Conservation (phyloP, 768 basidiomycete species). For the Suillus decipiens region DNA sequence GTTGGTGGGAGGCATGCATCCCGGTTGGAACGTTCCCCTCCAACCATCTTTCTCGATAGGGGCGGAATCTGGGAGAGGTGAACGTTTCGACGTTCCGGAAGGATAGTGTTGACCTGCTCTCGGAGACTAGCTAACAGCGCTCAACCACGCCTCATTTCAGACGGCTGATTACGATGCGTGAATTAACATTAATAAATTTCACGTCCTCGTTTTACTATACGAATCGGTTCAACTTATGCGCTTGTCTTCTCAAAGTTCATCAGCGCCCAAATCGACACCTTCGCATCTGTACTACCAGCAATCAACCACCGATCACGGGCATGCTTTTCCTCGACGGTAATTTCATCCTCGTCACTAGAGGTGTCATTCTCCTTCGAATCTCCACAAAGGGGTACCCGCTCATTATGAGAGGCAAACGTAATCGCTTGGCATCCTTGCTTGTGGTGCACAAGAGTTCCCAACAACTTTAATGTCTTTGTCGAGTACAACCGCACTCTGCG, state of each 20-base stretch:
- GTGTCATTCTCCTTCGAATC: constrained; percentile 41
- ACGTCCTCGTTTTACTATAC: not conserved
- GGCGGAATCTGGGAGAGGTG: not conserved
- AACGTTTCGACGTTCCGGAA: not conserved
- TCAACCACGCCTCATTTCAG: not conserved
- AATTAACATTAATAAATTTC: not conserved
- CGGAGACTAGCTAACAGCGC: too few relatives aligned
- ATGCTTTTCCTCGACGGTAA: constrained; percentile 44
- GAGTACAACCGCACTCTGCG: constrained; percentile 81
- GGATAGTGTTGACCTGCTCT: not conserved
- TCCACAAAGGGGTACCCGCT: constrained; percentile 5
- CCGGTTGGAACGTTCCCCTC: not conserved
- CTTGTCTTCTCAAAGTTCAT: constrained; percentile 47
- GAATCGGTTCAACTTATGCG: not conserved
- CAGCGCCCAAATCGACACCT: constrained; percentile 73
- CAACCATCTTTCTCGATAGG: not conserved
- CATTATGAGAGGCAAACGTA: constrained; percentile 55
- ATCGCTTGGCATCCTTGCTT: constrained; percentile 75
- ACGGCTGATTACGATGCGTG: not conserved
- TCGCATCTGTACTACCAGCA: constrained; percentile 64
- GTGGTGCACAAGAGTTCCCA: constrained; percentile 86
- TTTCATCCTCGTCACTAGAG: constrained; percentile 50
- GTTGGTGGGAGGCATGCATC: not conserved
- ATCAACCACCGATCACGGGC: constrained; percentile 62
- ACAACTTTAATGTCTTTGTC: constrained; percentile 73